Evolutionary conservation across 257 asterid species (phyloP).

Genomic region (Cruciata laevipes): DNA sequence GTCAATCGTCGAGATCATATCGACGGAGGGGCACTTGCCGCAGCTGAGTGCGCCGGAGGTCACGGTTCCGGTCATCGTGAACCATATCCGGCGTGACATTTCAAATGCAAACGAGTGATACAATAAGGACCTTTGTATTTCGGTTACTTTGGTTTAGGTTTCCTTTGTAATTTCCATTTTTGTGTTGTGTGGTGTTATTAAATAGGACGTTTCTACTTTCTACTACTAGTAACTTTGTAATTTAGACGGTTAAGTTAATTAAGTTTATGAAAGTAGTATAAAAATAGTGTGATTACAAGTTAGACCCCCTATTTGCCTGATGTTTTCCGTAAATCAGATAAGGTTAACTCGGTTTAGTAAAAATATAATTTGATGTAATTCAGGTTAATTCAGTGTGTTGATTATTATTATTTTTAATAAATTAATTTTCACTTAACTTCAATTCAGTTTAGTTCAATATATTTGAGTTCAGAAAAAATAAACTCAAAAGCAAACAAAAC

Average conservation of each 20-base stretch:
- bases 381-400: too few relatives aligned
- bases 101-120: neutral
- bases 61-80: slow-evolving; percentile 50
- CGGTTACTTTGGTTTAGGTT: neutral
- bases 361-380: too few relatives aligned
- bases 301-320: too few relatives aligned
- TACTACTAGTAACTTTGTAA: neutral
- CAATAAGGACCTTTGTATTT: neutral
- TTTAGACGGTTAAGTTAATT: neutral
- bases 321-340: too few relatives aligned
- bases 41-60: slow-evolving; percentile 65
- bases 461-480: too few relatives aligned
- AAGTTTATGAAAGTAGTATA: neutral
- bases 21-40: slow-evolving; percentile 73
- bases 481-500: too few relatives aligned
- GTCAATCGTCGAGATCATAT: slow-evolving; percentile 57
- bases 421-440: too few relatives aligned
- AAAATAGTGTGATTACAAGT: neutral
- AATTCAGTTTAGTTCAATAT: too few relatives aligned
- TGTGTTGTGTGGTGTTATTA: neutral
- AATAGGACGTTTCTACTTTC: neutral
- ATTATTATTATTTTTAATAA: too few relatives aligned
- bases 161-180: neutral
- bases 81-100: slow-evolving; percentile 46
- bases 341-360: too few relatives aligned